phyloP scores from a whole-genome alignment of 129 eudicot genomes.

The Chrysanthemum makinoi region DNA sequence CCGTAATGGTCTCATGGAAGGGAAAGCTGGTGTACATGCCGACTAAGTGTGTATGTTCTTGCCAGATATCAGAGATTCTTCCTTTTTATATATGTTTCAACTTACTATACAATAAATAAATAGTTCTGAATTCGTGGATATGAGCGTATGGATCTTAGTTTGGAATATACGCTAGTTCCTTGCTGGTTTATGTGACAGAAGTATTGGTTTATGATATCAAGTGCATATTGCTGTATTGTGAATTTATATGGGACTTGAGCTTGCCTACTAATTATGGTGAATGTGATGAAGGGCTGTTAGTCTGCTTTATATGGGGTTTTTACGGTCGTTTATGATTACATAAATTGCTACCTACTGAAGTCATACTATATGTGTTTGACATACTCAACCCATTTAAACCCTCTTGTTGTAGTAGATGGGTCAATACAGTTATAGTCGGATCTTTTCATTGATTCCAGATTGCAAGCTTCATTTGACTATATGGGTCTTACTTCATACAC shows the following conservation, averaged over 20 bases:
- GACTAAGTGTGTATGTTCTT: conserved; percentile 7
- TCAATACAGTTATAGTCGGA: no score
- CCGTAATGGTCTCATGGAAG: conserved; percentile 91
- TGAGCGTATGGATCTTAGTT: background rate
- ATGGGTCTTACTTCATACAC: no score
- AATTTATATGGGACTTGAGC: background rate
- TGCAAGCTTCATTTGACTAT: no score
- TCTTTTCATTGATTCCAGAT: no score
- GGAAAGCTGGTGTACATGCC: conserved; percentile 33
- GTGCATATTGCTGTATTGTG: background rate
- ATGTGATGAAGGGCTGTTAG: no score
- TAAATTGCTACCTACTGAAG: no score
- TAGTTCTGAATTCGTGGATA: background rate
- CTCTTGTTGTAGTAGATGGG: no score
- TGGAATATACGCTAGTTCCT: background rate
- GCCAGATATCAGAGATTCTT: background rate
- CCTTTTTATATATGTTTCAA: background rate
- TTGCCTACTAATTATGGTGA: no score
- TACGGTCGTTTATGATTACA: no score
- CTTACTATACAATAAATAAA: conserved; percentile 16
- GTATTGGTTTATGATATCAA: background rate
- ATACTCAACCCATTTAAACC: no score
- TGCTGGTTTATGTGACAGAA: background rate
- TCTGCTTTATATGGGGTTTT: no score
- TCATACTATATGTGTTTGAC: no score